Evolutionary conservation across 2,329 filamentous ascomycete species (phyloP).

Genomic region (Fusarium illudens): DNA sequence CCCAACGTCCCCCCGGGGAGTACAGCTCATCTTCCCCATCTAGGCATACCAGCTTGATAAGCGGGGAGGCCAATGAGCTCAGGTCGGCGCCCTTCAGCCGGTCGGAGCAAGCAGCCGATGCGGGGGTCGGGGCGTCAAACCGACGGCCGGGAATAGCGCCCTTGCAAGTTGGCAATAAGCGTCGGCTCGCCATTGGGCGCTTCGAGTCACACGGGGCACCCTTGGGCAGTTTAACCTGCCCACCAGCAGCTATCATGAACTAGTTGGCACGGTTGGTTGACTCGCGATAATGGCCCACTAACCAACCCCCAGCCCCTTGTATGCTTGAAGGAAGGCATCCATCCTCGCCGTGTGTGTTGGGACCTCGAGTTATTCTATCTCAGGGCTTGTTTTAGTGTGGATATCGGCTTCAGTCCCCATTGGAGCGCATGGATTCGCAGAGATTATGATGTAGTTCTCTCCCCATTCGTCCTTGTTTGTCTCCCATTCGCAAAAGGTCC

Average conservation of each 20-base stretch:
- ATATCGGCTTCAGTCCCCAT: neutral
- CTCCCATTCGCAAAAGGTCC: neutral
- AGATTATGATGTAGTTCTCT: constrained; percentile 3
- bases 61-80: constrained; percentile 1
- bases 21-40: neutral
- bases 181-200: neutral
- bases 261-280: constrained; percentile 6
- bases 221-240: neutral
- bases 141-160: constrained; percentile 7
- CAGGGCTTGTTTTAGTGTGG: neutral
- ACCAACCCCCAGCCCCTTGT: neutral
- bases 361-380: neutral
- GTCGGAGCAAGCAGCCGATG: constrained; percentile 5
- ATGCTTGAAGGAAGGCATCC: neutral
- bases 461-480: neutral
- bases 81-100: neutral
- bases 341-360: neutral
- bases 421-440: neutral
- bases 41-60: neutral
- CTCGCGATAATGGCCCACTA: neutral
- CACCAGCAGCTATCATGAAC: neutral
- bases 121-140: constrained; percentile 3
- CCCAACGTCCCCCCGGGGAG: neutral
- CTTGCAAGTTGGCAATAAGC: neutral
- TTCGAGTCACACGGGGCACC: neutral